A percentile compares a stretch with the other conserved stretches of the same genome.
phyloP scores from a whole-genome alignment of 2,329 filamentous ascomycete species.

The Emergomyces orientalis region DNA sequence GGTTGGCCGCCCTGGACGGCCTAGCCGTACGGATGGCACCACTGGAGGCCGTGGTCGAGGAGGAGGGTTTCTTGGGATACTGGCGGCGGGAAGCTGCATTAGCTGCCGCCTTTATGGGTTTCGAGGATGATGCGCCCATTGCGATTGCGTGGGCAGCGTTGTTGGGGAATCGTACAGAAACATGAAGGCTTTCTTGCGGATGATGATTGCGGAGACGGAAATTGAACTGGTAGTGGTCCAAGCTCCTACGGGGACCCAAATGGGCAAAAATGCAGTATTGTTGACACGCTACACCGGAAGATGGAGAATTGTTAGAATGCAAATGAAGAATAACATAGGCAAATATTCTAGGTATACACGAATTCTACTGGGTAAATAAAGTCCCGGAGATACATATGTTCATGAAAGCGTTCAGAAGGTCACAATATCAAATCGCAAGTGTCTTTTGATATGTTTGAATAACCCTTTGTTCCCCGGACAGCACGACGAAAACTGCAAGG shows the following conservation, averaged over 20 bases:
- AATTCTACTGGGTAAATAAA: background rate
- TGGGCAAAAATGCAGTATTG: background rate
- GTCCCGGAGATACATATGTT: background rate
- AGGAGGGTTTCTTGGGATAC: constrained; percentile 44
- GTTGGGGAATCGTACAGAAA: background rate
- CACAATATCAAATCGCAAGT: background rate
- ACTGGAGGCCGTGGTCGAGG: constrained; percentile 17
- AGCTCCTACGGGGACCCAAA: background rate
- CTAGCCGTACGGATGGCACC: constrained; percentile 28
- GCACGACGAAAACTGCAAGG: constrained; percentile 1
- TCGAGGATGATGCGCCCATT: constrained; percentile 54
- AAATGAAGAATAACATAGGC: background rate
- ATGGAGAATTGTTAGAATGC: too few relatives aligned
- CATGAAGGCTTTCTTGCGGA: background rate
- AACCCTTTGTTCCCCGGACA: background rate
- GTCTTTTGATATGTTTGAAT: background rate
- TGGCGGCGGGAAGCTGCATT: constrained; percentile 44
- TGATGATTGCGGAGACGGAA: background rate
- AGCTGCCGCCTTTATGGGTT: constrained; percentile 44
- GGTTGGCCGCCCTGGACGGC: constrained; percentile 5
- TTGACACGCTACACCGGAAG: too few relatives aligned
- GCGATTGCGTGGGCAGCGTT: background rate
- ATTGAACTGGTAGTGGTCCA: background rate
- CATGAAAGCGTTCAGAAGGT: background rate
- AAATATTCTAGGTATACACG: background rate